Percentiles rank a stretch among this genome's conserved stretches.
Evolutionary conservation across 495 filamentous ascomycete species (phyloP).

Genomic region (Penicillium cinerascens): DNA sequence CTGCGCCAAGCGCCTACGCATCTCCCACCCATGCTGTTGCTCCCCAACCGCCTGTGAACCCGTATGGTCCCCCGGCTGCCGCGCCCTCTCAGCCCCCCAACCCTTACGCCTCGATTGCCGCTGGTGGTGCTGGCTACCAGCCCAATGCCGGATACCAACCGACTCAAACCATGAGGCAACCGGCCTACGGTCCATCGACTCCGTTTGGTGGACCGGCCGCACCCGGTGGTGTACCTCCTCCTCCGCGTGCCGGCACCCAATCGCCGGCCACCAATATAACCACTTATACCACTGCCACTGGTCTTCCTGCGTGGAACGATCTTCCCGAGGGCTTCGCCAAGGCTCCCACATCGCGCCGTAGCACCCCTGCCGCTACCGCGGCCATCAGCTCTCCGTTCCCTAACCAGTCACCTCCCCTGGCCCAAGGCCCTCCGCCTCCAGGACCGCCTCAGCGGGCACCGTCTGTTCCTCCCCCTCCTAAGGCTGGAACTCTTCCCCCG

Average conservation of each 20-base stretch:
- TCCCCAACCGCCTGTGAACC: slow-evolving; percentile 19
- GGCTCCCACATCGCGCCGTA: slow-evolving; percentile 61
- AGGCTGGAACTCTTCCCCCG: slow-evolving; percentile 48
- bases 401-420: slow-evolving; percentile 56
- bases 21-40: slow-evolving; percentile 22
- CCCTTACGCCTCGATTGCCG: slow-evolving; percentile 57
- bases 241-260: slow-evolving; percentile 53
- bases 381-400: slow-evolving; percentile 66
- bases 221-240: slow-evolving; percentile 49
- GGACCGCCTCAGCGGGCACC: slow-evolving; percentile 40
- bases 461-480: slow-evolving; percentile 53
- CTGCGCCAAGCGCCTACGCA: slow-evolving; percentile 38
- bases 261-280: slow-evolving; percentile 54
- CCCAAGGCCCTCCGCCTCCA: slow-evolving; percentile 45
- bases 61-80: slow-evolving; percentile 32
- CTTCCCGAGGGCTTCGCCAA: slow-evolving; percentile 79
- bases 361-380: slow-evolving; percentile 60
- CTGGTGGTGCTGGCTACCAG: slow-evolving; percentile 29
- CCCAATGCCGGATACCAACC: slow-evolving; percentile 47
- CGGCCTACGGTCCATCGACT: slow-evolving; percentile 28
- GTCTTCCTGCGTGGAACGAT: slow-evolving; percentile 88
- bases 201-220: slow-evolving; percentile 41
- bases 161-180: slow-evolving; percentile 35
- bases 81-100: slow-evolving; percentile 44
- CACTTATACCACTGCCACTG: slow-evolving; percentile 67